These are phyloP conservation scores for Saccharum spontaneum DNA, from an alignment of 176 grass and related monocot species.

Conservation along the genomic window DNA sequence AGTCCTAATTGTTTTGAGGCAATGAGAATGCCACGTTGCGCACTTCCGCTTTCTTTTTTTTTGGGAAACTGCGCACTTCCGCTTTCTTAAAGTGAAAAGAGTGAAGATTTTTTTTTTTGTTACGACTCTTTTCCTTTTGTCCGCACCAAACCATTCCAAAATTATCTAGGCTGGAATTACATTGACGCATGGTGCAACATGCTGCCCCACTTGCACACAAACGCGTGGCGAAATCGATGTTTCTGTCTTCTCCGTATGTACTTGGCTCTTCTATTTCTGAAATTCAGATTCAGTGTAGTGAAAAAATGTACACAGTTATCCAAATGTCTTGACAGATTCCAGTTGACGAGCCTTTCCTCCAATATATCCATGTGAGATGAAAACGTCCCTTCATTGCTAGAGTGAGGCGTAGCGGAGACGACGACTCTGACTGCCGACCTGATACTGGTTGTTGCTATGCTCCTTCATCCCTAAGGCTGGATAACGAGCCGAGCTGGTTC, in stretches of 20 bases:
- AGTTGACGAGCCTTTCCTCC: neutral
- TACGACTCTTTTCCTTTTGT: neutral
- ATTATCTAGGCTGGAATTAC: neutral
- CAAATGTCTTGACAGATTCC: neutral
- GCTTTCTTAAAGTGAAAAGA: neutral
- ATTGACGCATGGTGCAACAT: neutral
- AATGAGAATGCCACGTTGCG: neutral
- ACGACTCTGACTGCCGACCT: constrained; percentile 2
- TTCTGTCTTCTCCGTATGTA: neutral
- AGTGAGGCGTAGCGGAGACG: neutral
- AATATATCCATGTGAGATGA: neutral
- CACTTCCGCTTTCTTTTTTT: neutral
- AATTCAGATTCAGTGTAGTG: neutral
- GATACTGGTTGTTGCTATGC: neutral
- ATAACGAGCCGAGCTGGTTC: too few species aligned
- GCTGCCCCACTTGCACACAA: neutral
- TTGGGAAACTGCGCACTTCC: neutral
- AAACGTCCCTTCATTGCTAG: constrained; percentile 6
- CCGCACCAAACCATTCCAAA: neutral
- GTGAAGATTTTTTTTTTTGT: neutral
- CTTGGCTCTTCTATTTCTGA: neutral
- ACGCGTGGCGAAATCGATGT: neutral
- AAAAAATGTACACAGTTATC: neutral
- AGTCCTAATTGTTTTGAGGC: neutral
- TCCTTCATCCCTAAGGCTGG: neutral